Conservation (phyloP, 805 yeast species). For the Metschnikowia proteae region DNA sequence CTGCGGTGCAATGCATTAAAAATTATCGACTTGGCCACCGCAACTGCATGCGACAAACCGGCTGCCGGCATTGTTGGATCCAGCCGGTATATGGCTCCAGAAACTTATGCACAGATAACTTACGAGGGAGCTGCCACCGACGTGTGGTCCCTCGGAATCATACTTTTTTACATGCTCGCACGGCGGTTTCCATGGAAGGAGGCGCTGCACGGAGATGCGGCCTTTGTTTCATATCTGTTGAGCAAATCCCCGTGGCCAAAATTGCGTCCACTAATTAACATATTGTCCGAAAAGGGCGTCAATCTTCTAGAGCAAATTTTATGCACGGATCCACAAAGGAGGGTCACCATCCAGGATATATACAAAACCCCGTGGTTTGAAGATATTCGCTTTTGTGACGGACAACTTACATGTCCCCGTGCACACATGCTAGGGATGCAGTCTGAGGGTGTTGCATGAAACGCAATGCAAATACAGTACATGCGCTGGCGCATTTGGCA, state of each 20-base stretch:
- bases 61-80: constrained; percentile 49
- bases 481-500: neutral
- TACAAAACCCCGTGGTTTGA: constrained; percentile 11
- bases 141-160: constrained; percentile 49
- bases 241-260: neutral
- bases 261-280: neutral
- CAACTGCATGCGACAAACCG: constrained; percentile 14
- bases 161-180: constrained; percentile 31
- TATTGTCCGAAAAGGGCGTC: neutral
- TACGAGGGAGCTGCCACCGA: constrained; percentile 44
- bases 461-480: neutral
- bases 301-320: neutral
- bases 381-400: constrained; percentile 9
- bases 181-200: constrained; percentile 46
- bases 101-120: constrained; percentile 30
- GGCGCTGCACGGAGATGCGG: constrained; percentile 33
- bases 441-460: neutral
- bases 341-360: constrained; percentile 7
- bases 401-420: neutral
- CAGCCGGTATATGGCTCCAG: constrained; percentile 45
- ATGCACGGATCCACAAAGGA: constrained; percentile 1
- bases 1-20: constrained; percentile 28
- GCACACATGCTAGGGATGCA: neutral
- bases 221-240: constrained; percentile 13
- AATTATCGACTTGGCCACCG: constrained; percentile 43